Percentiles rank a stretch among this genome's conserved stretches.
Evolutionary conservation across 768 basidiomycete genomes (phyloP).

Genomic region (Neoboletus subvelutipes): DNA sequence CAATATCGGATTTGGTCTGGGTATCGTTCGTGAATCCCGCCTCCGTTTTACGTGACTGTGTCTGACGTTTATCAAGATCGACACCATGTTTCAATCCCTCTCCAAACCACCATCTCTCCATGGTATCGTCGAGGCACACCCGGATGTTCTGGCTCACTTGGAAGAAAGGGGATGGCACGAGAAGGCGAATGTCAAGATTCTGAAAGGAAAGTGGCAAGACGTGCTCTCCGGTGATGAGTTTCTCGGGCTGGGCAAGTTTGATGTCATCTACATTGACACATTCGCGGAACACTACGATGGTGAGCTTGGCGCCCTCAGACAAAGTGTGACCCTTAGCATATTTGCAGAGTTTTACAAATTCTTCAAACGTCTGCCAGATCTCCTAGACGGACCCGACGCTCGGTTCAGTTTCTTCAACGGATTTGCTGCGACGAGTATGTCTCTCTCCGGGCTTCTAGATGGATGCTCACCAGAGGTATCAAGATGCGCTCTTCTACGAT

Average conservation of each 20-base stretch:
- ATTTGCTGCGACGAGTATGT: slow-evolving; percentile 88
- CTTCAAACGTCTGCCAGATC: slow-evolving; percentile 75
- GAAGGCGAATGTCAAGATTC: slow-evolving; percentile 70
- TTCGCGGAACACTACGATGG: slow-evolving; percentile 85
- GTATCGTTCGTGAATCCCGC: slow-evolving; percentile 58
- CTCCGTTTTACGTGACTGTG: neutral
- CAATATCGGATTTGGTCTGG: slow-evolving; percentile 93
- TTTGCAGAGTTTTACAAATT: slow-evolving; percentile 66
- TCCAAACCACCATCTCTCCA: slow-evolving; percentile 63
- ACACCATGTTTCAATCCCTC: slow-evolving; percentile 72
- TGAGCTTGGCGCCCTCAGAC: slow-evolving; percentile 22
- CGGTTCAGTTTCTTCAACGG: slow-evolving; percentile 96
- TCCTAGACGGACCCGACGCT: slow-evolving; percentile 73
- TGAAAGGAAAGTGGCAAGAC: slow-evolving; percentile 96
- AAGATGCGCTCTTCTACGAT: slow-evolving; percentile 88
- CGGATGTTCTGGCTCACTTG: slow-evolving; percentile 86
- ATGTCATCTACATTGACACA: slow-evolving; percentile 89
- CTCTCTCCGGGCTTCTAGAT: neutral
- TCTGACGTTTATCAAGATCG: slow-evolving; percentile 56
- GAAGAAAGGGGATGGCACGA: slow-evolving; percentile 73
- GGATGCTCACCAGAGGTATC: slow-evolving; percentile 1
- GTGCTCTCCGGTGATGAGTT: slow-evolving; percentile 61
- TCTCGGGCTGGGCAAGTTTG: slow-evolving; percentile 71
- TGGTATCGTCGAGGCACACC: slow-evolving; percentile 93
- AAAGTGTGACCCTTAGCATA: neutral